Conservation (phyloP, 441 rosid species). For the Mallotus japonicus region DNA sequence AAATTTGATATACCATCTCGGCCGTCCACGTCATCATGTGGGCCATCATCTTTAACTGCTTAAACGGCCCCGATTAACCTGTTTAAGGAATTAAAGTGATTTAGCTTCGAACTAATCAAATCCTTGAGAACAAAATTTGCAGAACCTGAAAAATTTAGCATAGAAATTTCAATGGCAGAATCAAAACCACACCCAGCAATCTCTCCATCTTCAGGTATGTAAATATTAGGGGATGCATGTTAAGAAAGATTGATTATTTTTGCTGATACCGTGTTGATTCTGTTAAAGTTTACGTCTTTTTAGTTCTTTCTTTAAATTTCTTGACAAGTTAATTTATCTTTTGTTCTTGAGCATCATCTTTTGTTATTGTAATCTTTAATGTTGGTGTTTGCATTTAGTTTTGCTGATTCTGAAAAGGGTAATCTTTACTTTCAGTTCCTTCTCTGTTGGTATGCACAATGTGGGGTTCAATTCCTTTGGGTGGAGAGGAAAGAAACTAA, state of each 20-base stretch:
- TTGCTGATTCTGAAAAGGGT: no score
- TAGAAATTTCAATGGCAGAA: conserved; percentile 28
- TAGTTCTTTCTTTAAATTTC: background rate
- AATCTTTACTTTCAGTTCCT: no score
- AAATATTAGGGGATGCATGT: background rate
- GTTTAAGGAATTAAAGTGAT: background rate
- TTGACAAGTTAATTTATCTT: background rate
- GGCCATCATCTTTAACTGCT: background rate
- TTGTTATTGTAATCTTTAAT: background rate
- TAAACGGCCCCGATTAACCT: background rate
- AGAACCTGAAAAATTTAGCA: background rate
- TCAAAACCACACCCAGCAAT: conserved; percentile 19
- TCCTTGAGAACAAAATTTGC: background rate
- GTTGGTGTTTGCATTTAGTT: background rate
- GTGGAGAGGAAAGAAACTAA: no score
- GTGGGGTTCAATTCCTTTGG: no score
- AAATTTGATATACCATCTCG: background rate
- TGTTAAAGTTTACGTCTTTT: background rate
- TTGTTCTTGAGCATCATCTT: background rate
- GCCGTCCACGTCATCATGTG: conserved; percentile 11
- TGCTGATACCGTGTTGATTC: background rate
- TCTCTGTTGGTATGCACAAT: no score
- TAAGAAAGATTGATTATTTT: background rate
- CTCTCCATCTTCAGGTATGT: conserved; percentile 25
- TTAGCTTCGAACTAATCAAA: background rate